Evolutionary conservation across 2,329 filamentous ascomycete species (phyloP).

Genomic region (Diaporthe helianthi): DNA sequence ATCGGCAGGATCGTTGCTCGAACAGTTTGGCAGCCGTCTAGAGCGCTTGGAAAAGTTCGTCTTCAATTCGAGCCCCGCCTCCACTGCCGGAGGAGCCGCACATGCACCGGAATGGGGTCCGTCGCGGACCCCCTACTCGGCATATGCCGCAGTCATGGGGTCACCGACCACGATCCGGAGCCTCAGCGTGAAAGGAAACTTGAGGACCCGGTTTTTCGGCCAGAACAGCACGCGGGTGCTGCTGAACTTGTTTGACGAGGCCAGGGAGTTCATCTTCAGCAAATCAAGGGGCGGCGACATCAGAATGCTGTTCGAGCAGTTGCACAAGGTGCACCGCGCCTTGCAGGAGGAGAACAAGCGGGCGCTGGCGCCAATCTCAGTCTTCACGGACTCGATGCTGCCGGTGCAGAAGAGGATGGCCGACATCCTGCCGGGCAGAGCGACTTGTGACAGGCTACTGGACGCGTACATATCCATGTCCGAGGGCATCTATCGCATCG

Average conservation of each 20-base stretch:
- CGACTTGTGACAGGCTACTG: constrained; percentile 59
- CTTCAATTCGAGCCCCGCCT: constrained; percentile 36
- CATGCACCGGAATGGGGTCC: constrained; percentile 28
- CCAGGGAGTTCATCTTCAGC: constrained; percentile 57
- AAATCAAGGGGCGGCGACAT: constrained; percentile 50
- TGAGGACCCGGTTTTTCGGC: constrained; percentile 59
- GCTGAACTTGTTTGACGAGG: constrained; percentile 62
- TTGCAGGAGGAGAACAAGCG: constrained; percentile 57
- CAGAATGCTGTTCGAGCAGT: constrained; percentile 51
- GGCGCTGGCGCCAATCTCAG: constrained; percentile 57
- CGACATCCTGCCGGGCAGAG: constrained; percentile 59
- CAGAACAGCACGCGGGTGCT: constrained; percentile 61
- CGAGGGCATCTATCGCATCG: constrained; percentile 60
- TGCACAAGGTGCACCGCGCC: constrained; percentile 55
- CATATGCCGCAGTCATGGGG: constrained; percentile 38
- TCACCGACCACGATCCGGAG: constrained; percentile 55
- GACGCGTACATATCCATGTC: constrained; percentile 57
- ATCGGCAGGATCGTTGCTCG: constrained; percentile 42
- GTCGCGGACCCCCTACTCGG: constrained; percentile 26
- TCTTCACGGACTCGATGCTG: constrained; percentile 66
- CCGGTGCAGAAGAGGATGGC: constrained; percentile 64
- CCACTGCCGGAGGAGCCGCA: constrained; percentile 29
- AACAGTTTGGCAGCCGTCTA: constrained; percentile 58
- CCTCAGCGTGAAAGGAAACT: constrained; percentile 56
- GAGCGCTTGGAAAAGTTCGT: constrained; percentile 62